Evolutionary conservation across 164 flowering plant species (phyloP).

Genomic region (Berberis thunbergii): DNA sequence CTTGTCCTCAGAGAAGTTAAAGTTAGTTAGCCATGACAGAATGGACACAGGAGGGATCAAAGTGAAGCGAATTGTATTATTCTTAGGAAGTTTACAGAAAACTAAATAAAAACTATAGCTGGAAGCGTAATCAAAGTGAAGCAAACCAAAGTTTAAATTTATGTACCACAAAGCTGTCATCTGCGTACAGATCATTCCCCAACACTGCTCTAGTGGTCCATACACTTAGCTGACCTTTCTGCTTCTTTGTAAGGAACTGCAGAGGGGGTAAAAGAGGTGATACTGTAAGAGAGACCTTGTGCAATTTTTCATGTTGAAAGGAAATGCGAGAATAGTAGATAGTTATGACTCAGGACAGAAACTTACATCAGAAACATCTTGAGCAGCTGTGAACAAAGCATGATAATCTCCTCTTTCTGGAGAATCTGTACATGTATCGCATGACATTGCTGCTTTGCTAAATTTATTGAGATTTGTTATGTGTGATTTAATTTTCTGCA

Average conservation of each 20-base stretch:
- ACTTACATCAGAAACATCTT: slow-evolving; percentile 58
- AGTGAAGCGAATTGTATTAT: too few relatives aligned
- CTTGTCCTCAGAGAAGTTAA: too few relatives aligned
- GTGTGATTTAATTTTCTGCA: slow-evolving; percentile 87
- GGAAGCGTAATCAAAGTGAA: not conserved
- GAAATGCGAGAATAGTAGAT: not conserved
- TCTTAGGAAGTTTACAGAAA: too few relatives aligned
- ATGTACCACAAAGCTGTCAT: slow-evolving; percentile 90
- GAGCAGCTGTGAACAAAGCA: slow-evolving; percentile 68
- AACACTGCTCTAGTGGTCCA: slow-evolving; percentile 76
- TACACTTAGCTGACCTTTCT: slow-evolving; percentile 48
- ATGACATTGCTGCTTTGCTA: slow-evolving; percentile 82
- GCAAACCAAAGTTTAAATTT: not conserved
- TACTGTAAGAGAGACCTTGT: not conserved
- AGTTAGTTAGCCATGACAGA: too few relatives aligned
- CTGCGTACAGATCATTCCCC: slow-evolving; percentile 82
- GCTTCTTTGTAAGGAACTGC: slow-evolving; percentile 61
- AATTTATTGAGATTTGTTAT: slow-evolving; percentile 66
- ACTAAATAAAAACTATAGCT: too few relatives aligned
- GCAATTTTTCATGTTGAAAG: not conserved
- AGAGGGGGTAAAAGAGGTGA: slow-evolving; percentile 8
- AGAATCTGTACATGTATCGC: slow-evolving; percentile 50
- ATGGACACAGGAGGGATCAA: too few relatives aligned
- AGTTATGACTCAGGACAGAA: not conserved
- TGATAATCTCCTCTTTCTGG: slow-evolving; percentile 73